Evolutionary conservation across 208 protist genomes (phyloP), one percentile per base, ranked within the genome.

Genomic region (Crithidia expoeki): DNA sequence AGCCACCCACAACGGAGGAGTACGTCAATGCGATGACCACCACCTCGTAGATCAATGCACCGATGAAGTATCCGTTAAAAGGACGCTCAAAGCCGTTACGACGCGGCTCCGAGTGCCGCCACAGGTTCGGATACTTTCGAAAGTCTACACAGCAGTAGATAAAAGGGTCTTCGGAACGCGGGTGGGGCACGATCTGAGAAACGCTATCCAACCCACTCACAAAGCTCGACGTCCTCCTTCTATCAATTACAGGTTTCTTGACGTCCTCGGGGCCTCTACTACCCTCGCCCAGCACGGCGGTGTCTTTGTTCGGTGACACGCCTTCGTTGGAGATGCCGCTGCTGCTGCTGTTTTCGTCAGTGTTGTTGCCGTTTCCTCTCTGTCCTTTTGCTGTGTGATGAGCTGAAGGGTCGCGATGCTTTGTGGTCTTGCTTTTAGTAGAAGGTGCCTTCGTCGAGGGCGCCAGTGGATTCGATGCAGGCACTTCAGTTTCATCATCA

Each of bases 71-170:
- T 7, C 19, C 32, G 68, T 89, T 81, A 50, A 90, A 63, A 16
- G 84, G 88, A 4, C 70, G 60, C 65, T 90, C 56, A 64, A 93
- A 81, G 12, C 76, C 88, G 69, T 89, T 79, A 10, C 78, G 79
- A 4, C 84, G 84, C 10, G 79, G 67, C 44, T 42, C 61, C 58
- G 81, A 80, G 33, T 65, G 62, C 27, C 68, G 57, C 84, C 87
- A 90, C 25, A 72, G 66, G 58, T 86, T 74, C 5, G 76, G 79
- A 59, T 81, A 61, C 28, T 65, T 79, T 16, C 72, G 68, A 14
- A 49, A 44, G 65, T 93, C 84, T 16, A 88, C 71, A 56, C 78
- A 90, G 53, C 83, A 88, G 10, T 83, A 86, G 14, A 64, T 57
- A 62, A 55, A 86, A 6, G 84, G 84, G 51, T 79, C 76, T 23